Base-by-base conservation (phyloP, 306 rosid genomes). In the Astragalus membranaceus region DNA sequence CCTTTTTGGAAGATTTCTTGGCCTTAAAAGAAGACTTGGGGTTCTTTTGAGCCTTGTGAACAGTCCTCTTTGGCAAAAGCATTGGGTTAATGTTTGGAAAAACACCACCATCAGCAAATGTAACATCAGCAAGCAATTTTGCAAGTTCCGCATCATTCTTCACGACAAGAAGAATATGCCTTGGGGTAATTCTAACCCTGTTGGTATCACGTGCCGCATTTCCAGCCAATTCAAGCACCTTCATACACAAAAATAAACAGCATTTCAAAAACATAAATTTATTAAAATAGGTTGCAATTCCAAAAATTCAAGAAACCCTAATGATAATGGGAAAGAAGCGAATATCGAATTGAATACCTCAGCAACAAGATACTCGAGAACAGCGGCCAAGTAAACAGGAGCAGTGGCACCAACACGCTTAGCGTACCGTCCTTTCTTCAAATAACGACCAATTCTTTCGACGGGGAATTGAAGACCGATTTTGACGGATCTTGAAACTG, bases 161-260 rank as follows among this genome's bases (percentile, higher is more conserved):
- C 54, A 91, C 83, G 0, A 92, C 96, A 10, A 88, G 17, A 12
- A 91, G 29, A 10, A 91, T 70, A 50, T 91, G 97, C 76, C 93
- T 80, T 0, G 96, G 96, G 4, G 80, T 85, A 0, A 91, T 88
- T 55, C 96, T 82, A 6, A 73, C 88, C 78, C 87, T 91, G 83
- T 91, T 88, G 81, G 85, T 91, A 48, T 91, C 97, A 6, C 97
- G 69, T 1, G 93, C 97, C 0, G 97, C 97, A 80, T 91, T 91
- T 51, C 97, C 97, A 13, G 97, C 97, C 77, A 91, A 80, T 11
- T 91, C 96, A 77, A 91, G 68, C 42, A 91, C 93, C 93, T 91
- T 16, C 59, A 16, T 11, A 36, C 16, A 33, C 35, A 39, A 7
- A 26, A 5, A 43, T 10, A 50, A 15, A 7, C 5, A 1, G 6